Evolutionary conservation across 805 yeast genomes (phyloP).

Genomic region (Kluyveromyces nonfermentans): DNA sequence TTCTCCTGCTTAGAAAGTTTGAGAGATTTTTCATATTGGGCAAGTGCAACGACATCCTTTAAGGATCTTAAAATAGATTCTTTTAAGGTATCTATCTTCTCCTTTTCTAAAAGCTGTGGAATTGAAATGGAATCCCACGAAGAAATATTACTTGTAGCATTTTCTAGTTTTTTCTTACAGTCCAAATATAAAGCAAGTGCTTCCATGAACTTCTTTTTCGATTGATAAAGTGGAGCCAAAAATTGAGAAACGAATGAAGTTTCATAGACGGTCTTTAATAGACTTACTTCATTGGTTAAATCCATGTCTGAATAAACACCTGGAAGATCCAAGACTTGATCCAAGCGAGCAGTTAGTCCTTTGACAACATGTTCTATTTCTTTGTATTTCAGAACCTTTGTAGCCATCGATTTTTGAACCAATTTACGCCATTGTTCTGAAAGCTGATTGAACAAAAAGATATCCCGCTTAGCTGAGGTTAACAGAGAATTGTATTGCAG

Average conservation of each 20-base stretch:
- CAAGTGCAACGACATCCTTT: conserved; percentile 28
- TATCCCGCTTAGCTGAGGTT: conserved; percentile 66
- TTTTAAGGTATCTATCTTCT: conserved; percentile 43
- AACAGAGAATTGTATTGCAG: conserved; percentile 59
- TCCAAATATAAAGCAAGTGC: conserved; percentile 24
- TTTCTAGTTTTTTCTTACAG: conserved; percentile 14
- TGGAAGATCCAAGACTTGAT: conserved; percentile 67
- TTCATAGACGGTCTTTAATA: conserved; percentile 17
- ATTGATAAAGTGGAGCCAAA: conserved; percentile 22
- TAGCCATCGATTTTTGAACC: conserved; percentile 11
- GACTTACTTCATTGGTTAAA: conserved; percentile 32
- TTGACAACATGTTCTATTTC: conserved; percentile 31
- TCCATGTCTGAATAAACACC: conserved; percentile 86
- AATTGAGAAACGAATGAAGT: conserved; percentile 18
- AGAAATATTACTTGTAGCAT: conserved; percentile 5
- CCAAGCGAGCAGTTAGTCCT: conserved; percentile 41
- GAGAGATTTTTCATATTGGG: conserved; percentile 26
- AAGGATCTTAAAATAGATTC: conserved; percentile 32
- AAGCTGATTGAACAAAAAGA: conserved; percentile 35
- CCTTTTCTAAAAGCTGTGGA: conserved; percentile 16
- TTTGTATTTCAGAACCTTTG: conserved; percentile 22
- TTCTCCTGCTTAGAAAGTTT: conserved; percentile 4
- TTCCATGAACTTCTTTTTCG: conserved; percentile 22
- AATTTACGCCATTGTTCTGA: conserved; percentile 20
- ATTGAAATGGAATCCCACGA: conserved; percentile 9